Conservation (phyloP, 495 filamentous ascomycete genomes). For the Entonaema liquescens region DNA sequence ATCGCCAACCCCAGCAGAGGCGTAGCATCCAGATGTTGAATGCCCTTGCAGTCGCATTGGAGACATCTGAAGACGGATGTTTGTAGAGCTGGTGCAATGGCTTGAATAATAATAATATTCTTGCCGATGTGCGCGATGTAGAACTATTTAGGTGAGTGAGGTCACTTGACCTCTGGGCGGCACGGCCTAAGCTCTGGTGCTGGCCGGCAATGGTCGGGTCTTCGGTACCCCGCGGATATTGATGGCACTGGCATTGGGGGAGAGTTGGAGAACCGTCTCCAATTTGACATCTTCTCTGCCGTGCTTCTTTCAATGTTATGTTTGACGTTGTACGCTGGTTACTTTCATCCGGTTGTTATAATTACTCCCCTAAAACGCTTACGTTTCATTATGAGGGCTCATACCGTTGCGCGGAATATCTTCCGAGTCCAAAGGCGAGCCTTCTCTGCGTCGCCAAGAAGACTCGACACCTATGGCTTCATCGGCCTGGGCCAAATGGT, state of each 20-base stretch:
- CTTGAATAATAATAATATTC: conserved; percentile 11
- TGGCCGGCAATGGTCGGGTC: conserved; percentile 45
- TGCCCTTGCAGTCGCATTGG: not conserved
- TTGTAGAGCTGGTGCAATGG: conserved; percentile 30
- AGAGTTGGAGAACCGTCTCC: conserved; percentile 4
- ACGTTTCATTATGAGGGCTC: conserved; percentile 45
- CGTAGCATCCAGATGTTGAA: not conserved
- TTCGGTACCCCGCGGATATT: conserved; percentile 40
- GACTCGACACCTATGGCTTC: conserved; percentile 79
- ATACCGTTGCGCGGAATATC: conserved; percentile 42
- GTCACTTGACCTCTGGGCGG: conserved; percentile 34
- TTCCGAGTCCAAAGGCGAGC: conserved; percentile 50
- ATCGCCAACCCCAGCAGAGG: conserved; percentile 5
- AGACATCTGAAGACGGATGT: not conserved
- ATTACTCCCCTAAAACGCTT: not conserved
- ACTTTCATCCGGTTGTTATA: not conserved
- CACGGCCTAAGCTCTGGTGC: conserved; percentile 34
- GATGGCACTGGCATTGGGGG: not conserved
- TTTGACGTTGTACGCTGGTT: not conserved
- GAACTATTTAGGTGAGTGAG: conserved; percentile 6
- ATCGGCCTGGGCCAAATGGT: conserved; percentile 91
- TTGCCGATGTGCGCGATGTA: conserved; percentile 10
- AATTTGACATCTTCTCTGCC: conserved; percentile 22
- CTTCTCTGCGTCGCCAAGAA: conserved; percentile 64
- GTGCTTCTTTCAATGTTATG: conserved; percentile 2